Base-by-base conservation (phyloP, 106 monocot genomes). In the Dioscorea dumetorum region DNA sequence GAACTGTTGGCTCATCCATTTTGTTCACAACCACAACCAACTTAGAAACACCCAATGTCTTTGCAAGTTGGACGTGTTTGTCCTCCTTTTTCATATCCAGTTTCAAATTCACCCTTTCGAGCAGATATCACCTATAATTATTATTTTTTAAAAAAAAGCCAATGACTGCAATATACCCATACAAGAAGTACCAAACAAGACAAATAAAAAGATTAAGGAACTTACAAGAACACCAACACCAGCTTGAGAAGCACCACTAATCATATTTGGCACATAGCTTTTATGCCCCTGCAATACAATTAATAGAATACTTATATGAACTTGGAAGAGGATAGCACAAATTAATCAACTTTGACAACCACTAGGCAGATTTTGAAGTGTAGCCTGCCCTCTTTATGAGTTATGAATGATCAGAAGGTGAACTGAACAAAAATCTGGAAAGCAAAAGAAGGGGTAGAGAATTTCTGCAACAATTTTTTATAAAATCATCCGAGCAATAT, bases 231-330 rank as follows among this genome's bases (percentile, higher is more conserved):
- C 92, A 62, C 97, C 97, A 50, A 92, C 84, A 72, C 92, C 97
- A 75, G 97, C 97, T 72, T 97, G 97, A 80, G 97, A 92, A 58
- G 97, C 97, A 71, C 92, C 97, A 75, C 97, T 97, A 22, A 97
- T 97, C 97, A 92, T 97, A 63, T 97, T 97, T 67, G 97, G 97
- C 14, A 97, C 97, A 77, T 92, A 97, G 75, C 97, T 92, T 81
- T 97, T 97, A 68, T 92, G 97, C 57, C 97, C 97, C 97, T 97
- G 74, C 58, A 78, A 18, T 57, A 62, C 50, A 15, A 41, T 41
- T 41, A 41, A 41, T 41, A 41, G 6, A 41, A 41, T 10, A 41
- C 9, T 41, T 41, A 41, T 10, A 5, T 10, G 6, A 41, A 41
- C 41, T 41, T 41, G 5, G 6, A 41, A 41, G 41, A 41, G 41